Percentiles rank a stretch among this genome's conserved stretches.
phyloP scores from a whole-genome alignment of 2,329 filamentous ascomycete species.

The Penicillium thymicola region DNA sequence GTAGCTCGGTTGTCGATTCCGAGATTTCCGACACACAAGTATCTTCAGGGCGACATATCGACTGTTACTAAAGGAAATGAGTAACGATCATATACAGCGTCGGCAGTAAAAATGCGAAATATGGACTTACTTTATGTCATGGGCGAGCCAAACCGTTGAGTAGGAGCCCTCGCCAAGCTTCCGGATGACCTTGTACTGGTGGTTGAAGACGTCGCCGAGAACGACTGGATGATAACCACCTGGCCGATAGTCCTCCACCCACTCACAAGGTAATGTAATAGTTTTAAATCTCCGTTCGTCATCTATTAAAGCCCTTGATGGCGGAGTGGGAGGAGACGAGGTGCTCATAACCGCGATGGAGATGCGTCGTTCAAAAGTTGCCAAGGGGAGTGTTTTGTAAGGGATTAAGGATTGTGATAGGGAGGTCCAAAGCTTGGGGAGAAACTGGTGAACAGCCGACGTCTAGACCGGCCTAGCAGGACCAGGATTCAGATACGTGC shows the following conservation, averaged over 20 bases:
- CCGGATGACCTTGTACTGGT: constrained; percentile 43
- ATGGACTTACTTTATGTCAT: constrained; percentile 27
- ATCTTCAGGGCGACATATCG: constrained; percentile 35
- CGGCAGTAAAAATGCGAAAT: constrained; percentile 6
- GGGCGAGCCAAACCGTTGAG: constrained; percentile 48
- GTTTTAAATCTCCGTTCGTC: constrained; percentile 16
- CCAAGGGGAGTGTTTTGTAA: background rate
- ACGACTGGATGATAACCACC: constrained; percentile 45
- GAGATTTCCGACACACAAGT: constrained; percentile 25
- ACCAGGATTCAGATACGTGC: too few species aligned
- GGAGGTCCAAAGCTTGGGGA: too few species aligned
- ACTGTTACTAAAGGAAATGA: constrained; percentile 12
- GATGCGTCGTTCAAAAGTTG: constrained; percentile 5
- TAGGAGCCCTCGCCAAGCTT: constrained; percentile 47
- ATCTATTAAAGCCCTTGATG: constrained; percentile 9
- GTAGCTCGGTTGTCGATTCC: constrained; percentile 16
- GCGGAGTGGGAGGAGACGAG: constrained; percentile 15
- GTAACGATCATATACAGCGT: constrained; percentile 8
- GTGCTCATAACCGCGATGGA: constrained; percentile 11
- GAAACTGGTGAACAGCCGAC: too few species aligned
- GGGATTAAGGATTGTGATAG: background rate
- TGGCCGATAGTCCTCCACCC: constrained; percentile 32
- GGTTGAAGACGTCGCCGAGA: constrained; percentile 42
- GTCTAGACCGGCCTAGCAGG: too few species aligned
- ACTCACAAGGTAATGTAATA: constrained; percentile 21